phyloP scores from a whole-genome alignment of 371 early-diverging fungal species.

The Mucor saturninus region DNA sequence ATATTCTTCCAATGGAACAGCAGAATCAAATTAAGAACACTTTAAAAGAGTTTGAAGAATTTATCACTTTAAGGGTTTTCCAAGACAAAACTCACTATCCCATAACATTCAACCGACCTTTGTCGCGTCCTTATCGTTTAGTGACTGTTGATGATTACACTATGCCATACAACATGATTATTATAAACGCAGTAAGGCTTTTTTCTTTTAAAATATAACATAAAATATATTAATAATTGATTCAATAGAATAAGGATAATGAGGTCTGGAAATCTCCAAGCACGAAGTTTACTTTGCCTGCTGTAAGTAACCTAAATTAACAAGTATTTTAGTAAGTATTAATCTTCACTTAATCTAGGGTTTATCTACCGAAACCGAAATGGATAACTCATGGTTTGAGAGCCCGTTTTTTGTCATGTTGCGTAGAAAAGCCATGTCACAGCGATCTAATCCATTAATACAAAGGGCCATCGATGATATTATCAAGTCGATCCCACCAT shows the following conservation, averaged over 20 bases:
- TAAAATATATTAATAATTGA: neutral
- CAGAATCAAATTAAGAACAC: neutral
- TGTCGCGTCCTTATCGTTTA: slow-evolving; percentile 27
- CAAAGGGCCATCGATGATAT: neutral
- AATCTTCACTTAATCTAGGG: slow-evolving; percentile 6
- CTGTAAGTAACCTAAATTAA: neutral
- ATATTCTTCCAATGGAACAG: neutral
- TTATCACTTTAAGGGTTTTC: slow-evolving; percentile 31
- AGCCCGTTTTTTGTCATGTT: slow-evolving; percentile 26
- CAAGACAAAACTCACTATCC: slow-evolving; percentile 5
- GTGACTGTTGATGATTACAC: slow-evolving; percentile 34
- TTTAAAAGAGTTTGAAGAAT: slow-evolving; percentile 25
- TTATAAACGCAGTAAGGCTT: slow-evolving; percentile 16
- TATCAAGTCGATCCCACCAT: slow-evolving; percentile 2
- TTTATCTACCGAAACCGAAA: neutral
- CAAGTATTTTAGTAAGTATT: neutral
- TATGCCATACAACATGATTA: slow-evolving; percentile 26
- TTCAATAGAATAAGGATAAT: neutral
- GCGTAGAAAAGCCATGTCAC: slow-evolving; percentile 2
- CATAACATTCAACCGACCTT: slow-evolving; percentile 1
- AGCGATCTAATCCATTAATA: neutral
- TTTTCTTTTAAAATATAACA: neutral
- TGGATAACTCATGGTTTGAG: slow-evolving; percentile 6
- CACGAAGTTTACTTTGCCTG: neutral
- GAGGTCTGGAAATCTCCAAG: neutral